Conservation (phyloP, 2,329 filamentous ascomycete genomes). For the Aspergillus viridinutans region DNA sequence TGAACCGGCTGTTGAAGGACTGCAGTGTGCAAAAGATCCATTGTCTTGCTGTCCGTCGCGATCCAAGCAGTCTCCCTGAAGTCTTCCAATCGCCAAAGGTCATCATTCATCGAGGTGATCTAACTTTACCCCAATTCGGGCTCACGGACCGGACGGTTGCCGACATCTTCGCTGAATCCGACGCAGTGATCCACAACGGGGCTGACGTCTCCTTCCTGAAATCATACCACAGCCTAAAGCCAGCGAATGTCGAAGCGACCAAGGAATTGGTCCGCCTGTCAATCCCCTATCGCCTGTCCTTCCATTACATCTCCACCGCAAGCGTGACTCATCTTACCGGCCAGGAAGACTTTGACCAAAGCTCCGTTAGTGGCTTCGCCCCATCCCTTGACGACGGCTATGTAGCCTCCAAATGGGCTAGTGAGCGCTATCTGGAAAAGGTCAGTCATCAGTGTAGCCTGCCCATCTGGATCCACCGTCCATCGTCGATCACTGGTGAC, state of each 20-base stretch:
- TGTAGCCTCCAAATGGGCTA: constrained; percentile 37
- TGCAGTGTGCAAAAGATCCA: constrained; percentile 4
- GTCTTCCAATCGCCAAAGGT: background rate
- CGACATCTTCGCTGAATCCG: constrained; percentile 6
- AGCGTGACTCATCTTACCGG: constrained; percentile 5
- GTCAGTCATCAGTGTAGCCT: too few species aligned
- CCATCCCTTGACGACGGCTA: constrained; percentile 35
- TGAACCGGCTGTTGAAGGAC: background rate
- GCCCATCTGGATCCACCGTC: too few species aligned
- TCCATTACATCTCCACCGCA: background rate
- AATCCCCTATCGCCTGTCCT: background rate
- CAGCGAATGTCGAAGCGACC: background rate
- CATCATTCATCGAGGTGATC: background rate
- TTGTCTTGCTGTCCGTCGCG: constrained; percentile 4
- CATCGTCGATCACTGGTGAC: too few species aligned
- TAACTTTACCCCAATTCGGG: background rate
- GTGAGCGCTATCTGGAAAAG: constrained; percentile 30
- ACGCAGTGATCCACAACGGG: constrained; percentile 1
- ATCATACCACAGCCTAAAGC: background rate
- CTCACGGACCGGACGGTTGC: background rate
- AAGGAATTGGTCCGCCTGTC: background rate
- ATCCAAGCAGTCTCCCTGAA: background rate
- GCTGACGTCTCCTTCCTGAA: constrained; percentile 12
- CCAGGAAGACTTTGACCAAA: background rate
- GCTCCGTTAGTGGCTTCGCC: constrained; percentile 9